Evolutionary conservation across 2,329 filamentous ascomycete genomes (phyloP).

Genomic region (Fusarium metavorans): DNA sequence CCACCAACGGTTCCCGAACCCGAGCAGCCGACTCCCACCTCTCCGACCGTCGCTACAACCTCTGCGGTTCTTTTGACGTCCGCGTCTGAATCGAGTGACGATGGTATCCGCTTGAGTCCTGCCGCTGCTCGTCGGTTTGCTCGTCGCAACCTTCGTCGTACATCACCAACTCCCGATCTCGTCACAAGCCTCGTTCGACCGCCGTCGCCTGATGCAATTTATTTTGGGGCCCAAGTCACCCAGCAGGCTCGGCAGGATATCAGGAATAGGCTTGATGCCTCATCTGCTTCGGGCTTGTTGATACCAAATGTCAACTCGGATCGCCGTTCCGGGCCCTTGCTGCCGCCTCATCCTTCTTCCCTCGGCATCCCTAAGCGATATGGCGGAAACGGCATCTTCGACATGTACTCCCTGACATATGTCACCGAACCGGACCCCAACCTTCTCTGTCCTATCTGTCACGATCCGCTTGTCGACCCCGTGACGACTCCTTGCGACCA

Average conservation of each 20-base stretch:
- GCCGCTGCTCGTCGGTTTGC: conserved; percentile 52
- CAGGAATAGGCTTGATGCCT: conserved; percentile 22
- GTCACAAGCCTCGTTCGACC: conserved; percentile 55
- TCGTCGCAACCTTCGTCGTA: conserved; percentile 50
- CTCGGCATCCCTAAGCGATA: conserved; percentile 54
- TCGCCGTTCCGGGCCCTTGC: conserved; percentile 50
- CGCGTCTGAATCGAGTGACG: conserved; percentile 53
- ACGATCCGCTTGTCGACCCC: conserved; percentile 69
- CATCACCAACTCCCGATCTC: conserved; percentile 54
- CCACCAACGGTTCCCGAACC: conserved; percentile 26
- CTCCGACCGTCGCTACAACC: conserved; percentile 14
- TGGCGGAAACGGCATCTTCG: conserved; percentile 55
- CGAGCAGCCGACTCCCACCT: conserved; percentile 25
- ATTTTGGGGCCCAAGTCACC: conserved; percentile 45
- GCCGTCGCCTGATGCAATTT: conserved; percentile 52
- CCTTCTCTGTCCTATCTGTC: conserved; percentile 68
- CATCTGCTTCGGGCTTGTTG: conserved; percentile 27
- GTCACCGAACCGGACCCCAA: conserved; percentile 59
- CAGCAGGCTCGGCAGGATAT: conserved; percentile 38
- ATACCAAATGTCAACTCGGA: conserved; percentile 42
- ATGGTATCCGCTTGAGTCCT: conserved; percentile 50
- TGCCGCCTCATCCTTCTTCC: conserved; percentile 53
- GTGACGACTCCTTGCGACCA: conserved; percentile 73
- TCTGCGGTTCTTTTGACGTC: conserved; percentile 28
- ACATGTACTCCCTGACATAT: conserved; percentile 60